A percentile compares a stretch with the other conserved stretches of the same genome.
Evolutionary conservation across 2,329 filamentous ascomycete genomes (phyloP).

Genomic region (Aspergillus sp.): DNA sequence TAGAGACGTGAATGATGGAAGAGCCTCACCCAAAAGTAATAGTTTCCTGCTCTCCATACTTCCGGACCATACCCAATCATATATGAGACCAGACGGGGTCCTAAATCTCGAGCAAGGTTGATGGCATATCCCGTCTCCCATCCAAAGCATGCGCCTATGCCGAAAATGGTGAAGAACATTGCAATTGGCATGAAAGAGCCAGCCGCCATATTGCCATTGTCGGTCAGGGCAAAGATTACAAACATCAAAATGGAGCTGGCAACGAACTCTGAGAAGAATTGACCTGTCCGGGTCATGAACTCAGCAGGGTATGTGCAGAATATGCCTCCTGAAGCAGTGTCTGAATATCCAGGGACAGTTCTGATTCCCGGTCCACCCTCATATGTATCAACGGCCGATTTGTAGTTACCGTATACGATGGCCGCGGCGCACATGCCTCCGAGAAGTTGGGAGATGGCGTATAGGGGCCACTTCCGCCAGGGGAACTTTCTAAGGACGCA

Average conservation of each 20-base stretch:
- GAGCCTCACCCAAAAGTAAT: constrained; percentile 68
- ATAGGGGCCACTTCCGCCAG: constrained; percentile 69
- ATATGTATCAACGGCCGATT: constrained; percentile 62
- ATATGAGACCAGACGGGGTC: constrained; percentile 65
- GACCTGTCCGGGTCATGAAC: constrained; percentile 63
- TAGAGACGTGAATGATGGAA: neutral
- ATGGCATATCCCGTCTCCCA: constrained; percentile 78
- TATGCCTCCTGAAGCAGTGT: constrained; percentile 65
- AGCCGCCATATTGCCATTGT: constrained; percentile 50
- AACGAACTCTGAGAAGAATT: constrained; percentile 73
- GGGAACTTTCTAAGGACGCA: constrained; percentile 68
- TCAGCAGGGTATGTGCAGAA: constrained; percentile 69
- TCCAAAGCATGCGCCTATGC: constrained; percentile 70
- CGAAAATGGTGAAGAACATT: constrained; percentile 72
- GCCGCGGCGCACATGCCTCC: constrained; percentile 65
- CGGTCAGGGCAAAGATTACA: constrained; percentile 67
- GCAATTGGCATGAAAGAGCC: constrained; percentile 59
- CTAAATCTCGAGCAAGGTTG: constrained; percentile 71
- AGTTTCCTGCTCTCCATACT: constrained; percentile 66
- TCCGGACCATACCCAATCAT: constrained; percentile 67
- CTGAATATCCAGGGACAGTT: constrained; percentile 58
- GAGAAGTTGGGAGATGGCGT: constrained; percentile 64
- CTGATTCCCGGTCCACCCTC: constrained; percentile 60
- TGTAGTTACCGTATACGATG: constrained; percentile 64
- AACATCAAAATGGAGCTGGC: constrained; percentile 69